Percentiles rank a stretch among this genome's conserved stretches.
These are phyloP conservation scores for Penicillium mononematosum DNA, from an alignment of 495 filamentous ascomycete species.

Conservation along the genomic window DNA sequence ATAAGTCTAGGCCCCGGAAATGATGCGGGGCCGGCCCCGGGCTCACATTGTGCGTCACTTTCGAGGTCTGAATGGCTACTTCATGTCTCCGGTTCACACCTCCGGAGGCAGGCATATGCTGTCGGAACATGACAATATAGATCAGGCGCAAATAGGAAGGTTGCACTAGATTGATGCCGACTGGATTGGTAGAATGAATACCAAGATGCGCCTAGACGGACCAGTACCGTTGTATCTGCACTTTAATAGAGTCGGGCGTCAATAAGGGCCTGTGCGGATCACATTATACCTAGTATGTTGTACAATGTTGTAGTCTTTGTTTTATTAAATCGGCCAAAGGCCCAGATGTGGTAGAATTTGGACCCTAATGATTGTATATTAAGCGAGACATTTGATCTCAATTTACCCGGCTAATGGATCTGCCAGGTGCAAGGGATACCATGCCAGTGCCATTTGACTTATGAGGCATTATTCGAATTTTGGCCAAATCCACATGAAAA, in stretches of 20 bases:
- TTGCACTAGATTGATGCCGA: not conserved
- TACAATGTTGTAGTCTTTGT: not conserved
- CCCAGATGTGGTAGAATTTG: not conserved
- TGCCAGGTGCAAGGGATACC: constrained; percentile 2
- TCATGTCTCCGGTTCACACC: not conserved
- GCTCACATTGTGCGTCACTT: constrained; percentile 5
- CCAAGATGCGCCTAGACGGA: not conserved
- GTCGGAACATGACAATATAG: not conserved
- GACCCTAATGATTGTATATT: not conserved
- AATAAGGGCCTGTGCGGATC: not conserved
- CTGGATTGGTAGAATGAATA: not conserved
- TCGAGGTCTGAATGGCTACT: not conserved
- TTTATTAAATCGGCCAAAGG: not conserved
- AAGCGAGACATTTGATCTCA: constrained; percentile 3
- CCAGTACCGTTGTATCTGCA: not conserved
- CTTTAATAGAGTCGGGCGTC: not conserved
- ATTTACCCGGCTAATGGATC: not conserved
- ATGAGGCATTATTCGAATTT: not conserved
- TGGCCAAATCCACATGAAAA: not conserved
- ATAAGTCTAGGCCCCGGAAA: constrained; percentile 9
- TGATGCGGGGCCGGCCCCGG: constrained; percentile 11
- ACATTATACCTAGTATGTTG: not conserved
- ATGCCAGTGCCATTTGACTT: constrained; percentile 2
- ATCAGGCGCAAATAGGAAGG: constrained; percentile 1
- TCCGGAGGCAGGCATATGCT: not conserved